Conservation (phyloP, 2,329 filamentous ascomycete genomes). For the Neonectria faginata region DNA sequence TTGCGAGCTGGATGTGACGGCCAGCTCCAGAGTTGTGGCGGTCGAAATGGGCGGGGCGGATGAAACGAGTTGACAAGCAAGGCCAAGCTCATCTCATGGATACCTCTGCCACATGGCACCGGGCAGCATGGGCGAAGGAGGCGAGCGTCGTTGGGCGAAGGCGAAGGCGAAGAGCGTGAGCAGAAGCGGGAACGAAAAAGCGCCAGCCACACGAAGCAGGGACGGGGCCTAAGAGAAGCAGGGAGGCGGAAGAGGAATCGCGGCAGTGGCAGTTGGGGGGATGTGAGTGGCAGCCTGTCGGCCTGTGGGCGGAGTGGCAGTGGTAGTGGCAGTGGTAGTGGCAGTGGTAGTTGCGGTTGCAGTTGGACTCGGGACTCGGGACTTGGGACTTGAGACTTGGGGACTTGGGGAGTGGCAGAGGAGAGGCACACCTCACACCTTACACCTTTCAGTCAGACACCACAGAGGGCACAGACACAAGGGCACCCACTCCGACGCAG, state of each 20-base stretch:
- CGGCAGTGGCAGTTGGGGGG: background rate
- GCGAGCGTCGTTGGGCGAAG: slow-evolving; percentile 39
- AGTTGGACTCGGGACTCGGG: slow-evolving; percentile 4
- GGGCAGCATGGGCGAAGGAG: slow-evolving; percentile 38
- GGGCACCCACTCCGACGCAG: slow-evolving; percentile 29
- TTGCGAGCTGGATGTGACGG: slow-evolving; percentile 59
- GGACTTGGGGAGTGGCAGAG: slow-evolving; percentile 16
- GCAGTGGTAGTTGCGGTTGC: slow-evolving; percentile 23
- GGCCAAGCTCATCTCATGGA: slow-evolving; percentile 59
- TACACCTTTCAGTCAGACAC: slow-evolving; percentile 21
- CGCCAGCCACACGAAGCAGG: slow-evolving; percentile 4
- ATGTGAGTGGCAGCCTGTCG: background rate
- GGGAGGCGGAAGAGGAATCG: background rate
- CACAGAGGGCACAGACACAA: slow-evolving; percentile 24
- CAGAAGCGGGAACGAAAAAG: slow-evolving; percentile 7
- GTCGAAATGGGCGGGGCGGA: slow-evolving; percentile 56
- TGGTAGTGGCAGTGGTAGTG: slow-evolving; percentile 3
- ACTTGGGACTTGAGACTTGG: too few relatives aligned
- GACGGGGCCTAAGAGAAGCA: slow-evolving; percentile 6
- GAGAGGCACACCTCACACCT: slow-evolving; percentile 23
- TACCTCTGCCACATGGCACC: slow-evolving; percentile 48
- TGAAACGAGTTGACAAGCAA: slow-evolving; percentile 56
- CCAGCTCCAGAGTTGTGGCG: slow-evolving; percentile 57
- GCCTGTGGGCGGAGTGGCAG: background rate
- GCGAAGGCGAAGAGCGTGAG: slow-evolving; percentile 48